phyloP scores from a whole-genome alignment of 2,329 filamentous ascomycete species.

The Ophiostoma populinum region DNA sequence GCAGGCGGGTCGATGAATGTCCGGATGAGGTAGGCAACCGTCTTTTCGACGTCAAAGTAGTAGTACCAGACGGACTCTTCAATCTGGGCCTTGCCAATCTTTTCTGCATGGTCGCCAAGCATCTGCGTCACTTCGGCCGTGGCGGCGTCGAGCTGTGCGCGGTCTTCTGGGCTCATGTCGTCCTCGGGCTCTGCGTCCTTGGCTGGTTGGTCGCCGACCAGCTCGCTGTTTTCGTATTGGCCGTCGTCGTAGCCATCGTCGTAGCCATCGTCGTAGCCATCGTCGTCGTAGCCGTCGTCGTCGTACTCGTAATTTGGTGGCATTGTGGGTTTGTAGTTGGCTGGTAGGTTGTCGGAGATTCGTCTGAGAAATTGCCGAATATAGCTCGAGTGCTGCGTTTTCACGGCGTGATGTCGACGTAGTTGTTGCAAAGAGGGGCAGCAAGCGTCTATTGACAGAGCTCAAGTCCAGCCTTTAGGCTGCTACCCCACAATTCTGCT shows the following conservation, averaged over 20 bases:
- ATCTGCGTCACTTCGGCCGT: conserved; percentile 48
- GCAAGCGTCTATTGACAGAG: too few species aligned
- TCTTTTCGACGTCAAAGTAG: conserved; percentile 82
- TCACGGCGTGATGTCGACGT: too few species aligned
- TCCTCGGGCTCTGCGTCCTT: conserved; percentile 18
- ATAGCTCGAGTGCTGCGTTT: too few species aligned
- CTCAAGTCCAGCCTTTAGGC: too few species aligned
- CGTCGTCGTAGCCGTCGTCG: conserved; percentile 33
- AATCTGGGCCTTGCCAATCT: conserved; percentile 48
- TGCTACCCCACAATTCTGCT: too few species aligned
- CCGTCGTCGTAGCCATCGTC: conserved; percentile 33
- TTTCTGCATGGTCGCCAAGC: conserved; percentile 41
- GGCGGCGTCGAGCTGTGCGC: conserved; percentile 39
- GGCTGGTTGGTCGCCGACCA: background rate
- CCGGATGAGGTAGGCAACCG: conserved; percentile 62
- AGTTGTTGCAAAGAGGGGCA: too few species aligned
- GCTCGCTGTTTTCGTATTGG: conserved; percentile 28
- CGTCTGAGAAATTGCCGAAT: too few species aligned
- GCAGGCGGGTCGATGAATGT: conserved; percentile 30
- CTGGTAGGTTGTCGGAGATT: too few species aligned
- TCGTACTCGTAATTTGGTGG: conserved; percentile 34
- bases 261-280: conserved; percentile 15
- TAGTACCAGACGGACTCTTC: conserved; percentile 90
- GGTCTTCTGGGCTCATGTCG: conserved; percentile 30
- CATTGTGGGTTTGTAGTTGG: too few species aligned